These are phyloP conservation scores for Ustilago crameri DNA, from an alignment of 1,284 basidiomycete genomes.

Conservation along the genomic window DNA sequence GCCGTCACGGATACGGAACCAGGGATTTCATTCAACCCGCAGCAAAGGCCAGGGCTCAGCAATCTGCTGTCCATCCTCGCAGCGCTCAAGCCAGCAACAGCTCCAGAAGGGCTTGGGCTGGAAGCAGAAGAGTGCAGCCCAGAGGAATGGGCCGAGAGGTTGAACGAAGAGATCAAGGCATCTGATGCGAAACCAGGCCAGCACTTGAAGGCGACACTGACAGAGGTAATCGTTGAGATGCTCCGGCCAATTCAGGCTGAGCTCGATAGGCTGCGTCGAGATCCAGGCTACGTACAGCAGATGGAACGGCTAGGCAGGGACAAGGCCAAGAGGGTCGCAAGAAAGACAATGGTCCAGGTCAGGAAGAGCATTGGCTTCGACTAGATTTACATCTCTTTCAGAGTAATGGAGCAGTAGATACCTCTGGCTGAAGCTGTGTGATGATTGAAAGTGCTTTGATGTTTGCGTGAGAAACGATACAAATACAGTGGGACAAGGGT, in stretches of 20 bases:
- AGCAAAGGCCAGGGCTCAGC: constrained; percentile 79
- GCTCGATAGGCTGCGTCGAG: constrained; percentile 76
- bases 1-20: constrained; percentile 86
- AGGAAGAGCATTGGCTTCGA: constrained; percentile 76
- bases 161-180: constrained; percentile 54
- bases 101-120: not conserved
- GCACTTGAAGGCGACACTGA: constrained; percentile 79
- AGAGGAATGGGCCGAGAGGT: constrained; percentile 70
- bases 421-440: not conserved
- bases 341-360: constrained; percentile 77
- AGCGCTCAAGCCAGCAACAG: constrained; percentile 68
- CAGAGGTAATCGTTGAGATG: constrained; percentile 78
- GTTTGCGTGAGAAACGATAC: constrained; percentile 3
- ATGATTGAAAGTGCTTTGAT: not conserved
- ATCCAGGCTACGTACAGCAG: constrained; percentile 75
- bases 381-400: not conserved
- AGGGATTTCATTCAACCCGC: constrained; percentile 79
- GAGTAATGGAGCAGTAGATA: not conserved
- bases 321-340: constrained; percentile 76
- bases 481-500: constrained; percentile 23
- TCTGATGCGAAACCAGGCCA: constrained; percentile 73
- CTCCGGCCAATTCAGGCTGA: constrained; percentile 78
- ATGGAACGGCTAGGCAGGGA: constrained; percentile 77
- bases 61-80: constrained; percentile 79
- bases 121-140: constrained; percentile 5